These are phyloP conservation scores for Aegilops tauschii DNA, from an alignment of 176 grass and related monocot genomes.

Conservation along the genomic window DNA sequence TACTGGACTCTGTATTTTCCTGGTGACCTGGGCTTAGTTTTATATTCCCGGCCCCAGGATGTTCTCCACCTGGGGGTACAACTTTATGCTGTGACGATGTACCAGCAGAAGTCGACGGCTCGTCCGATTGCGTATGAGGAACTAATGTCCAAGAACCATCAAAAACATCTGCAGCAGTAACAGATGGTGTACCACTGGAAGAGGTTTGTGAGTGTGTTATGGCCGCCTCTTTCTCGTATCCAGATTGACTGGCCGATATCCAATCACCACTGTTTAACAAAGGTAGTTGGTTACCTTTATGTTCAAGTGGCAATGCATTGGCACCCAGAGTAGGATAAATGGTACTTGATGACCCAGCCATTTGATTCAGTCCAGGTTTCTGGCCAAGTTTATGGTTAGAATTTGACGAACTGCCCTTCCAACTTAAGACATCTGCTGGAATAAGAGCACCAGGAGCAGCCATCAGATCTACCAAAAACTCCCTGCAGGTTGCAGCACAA, in stretches of 20 bases:
- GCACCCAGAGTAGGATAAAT: slow-evolving; percentile 34
- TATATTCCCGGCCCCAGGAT: slow-evolving; percentile 38
- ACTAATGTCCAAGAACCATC: slow-evolving; percentile 38
- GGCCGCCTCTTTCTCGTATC: slow-evolving; percentile 40
- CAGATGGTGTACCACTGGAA: slow-evolving; percentile 40
- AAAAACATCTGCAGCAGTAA: slow-evolving; percentile 40
- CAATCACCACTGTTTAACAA: slow-evolving; percentile 28
- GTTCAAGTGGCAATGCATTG: slow-evolving; percentile 31
- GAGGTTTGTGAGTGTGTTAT: slow-evolving; percentile 40
- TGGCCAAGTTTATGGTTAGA: slow-evolving; percentile 48
- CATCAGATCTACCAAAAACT: slow-evolving; percentile 99
- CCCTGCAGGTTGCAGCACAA: slow-evolving; percentile 48
- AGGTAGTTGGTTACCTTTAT: slow-evolving; percentile 40
- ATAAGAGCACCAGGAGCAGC: slow-evolving; percentile 93
- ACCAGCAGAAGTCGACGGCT: slow-evolving; percentile 57
- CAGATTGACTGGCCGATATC: slow-evolving; percentile 52
- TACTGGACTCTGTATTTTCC: slow-evolving; percentile 58
- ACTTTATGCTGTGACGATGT: slow-evolving; percentile 57
- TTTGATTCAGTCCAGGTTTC: slow-evolving; percentile 37
- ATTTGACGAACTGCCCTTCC: slow-evolving; percentile 68
- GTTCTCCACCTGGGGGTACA: slow-evolving; percentile 29
- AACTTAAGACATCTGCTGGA: slow-evolving; percentile 88
- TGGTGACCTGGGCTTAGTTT: slow-evolving; percentile 43
- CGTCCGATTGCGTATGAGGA: slow-evolving; percentile 47
- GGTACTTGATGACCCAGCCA: slow-evolving; percentile 34